Percentiles rank a stretch among this genome's conserved stretches.
Conservation (phyloP, 805 yeast genomes). For the Myxozyma sirexii region DNA sequence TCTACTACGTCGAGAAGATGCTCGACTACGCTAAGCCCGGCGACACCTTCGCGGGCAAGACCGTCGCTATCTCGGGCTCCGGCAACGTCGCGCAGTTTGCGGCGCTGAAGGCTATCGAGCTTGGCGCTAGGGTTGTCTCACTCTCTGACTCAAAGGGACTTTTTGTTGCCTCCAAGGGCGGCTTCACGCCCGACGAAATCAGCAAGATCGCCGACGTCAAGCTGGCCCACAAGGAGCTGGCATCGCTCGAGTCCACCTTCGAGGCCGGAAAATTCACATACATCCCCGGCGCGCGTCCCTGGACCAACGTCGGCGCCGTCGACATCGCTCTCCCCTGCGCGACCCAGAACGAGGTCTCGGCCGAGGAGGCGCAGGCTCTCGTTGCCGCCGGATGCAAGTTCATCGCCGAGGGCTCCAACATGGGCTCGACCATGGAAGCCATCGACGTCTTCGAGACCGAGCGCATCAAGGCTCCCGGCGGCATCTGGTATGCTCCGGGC, state of each 20-base stretch:
- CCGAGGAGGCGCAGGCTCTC: constrained; percentile 93
- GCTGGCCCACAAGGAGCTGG: constrained; percentile 64
- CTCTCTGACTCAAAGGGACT: constrained; percentile 95
- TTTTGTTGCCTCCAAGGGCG: constrained; percentile 65
- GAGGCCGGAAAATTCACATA: constrained; percentile 57
- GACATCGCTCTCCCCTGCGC: constrained; percentile 98
- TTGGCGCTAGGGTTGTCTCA: constrained; percentile 93
- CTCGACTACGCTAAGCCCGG: constrained; percentile 89
- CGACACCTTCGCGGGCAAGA: constrained; percentile 74
- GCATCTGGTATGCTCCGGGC: constrained; percentile 99
- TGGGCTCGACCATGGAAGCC: constrained; percentile 99
- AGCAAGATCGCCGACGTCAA: constrained; percentile 77
- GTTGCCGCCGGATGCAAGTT: constrained; percentile 88
- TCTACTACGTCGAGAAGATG: constrained; percentile 97
- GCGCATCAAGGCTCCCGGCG: constrained; percentile 41
- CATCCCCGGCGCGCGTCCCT: constrained; percentile 93
- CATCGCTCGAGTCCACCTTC: constrained; percentile 39
- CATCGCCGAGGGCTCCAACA: constrained; percentile 98
- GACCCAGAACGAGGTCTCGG: constrained; percentile 96
- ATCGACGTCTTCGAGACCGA: constrained; percentile 82
- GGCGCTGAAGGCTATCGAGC: constrained; percentile 93
- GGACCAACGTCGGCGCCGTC: constrained; percentile 87
- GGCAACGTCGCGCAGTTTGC: constrained; percentile 99
- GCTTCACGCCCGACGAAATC: constrained; percentile 84
- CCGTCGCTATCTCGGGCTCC: constrained; percentile 95